These are phyloP conservation scores for Sarocladium oryzae DNA, from an alignment of 2,329 filamentous ascomycete genomes.

Conservation along the genomic window DNA sequence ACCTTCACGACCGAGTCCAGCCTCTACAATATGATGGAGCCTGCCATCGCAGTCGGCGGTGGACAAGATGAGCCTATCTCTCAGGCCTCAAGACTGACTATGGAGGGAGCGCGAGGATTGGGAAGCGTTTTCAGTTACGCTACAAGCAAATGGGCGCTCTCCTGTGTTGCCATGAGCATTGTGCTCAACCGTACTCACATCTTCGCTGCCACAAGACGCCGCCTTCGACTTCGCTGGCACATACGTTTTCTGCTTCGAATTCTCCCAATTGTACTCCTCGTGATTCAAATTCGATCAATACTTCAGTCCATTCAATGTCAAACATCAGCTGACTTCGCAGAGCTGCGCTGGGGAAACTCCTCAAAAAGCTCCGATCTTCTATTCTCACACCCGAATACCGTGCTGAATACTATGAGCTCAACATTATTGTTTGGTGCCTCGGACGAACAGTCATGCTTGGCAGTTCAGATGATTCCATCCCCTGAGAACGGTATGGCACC, in stretches of 20 bases:
- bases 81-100: conserved; percentile 39
- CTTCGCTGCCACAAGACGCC: conserved; percentile 81
- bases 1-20: conserved; percentile 14
- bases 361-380: conserved; percentile 60
- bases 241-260: conserved; percentile 64
- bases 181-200: conserved; percentile 88
- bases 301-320: conserved; percentile 89
- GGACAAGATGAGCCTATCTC: conserved; percentile 5
- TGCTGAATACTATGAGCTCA: conserved; percentile 68
- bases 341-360: conserved; percentile 62
- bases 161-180: conserved; percentile 79
- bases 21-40: conserved; percentile 25
- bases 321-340: conserved; percentile 66
- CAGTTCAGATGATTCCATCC: conserved; percentile 61
- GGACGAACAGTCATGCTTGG: conserved; percentile 68
- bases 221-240: conserved; percentile 69
- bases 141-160: conserved; percentile 86
- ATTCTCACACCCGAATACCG: conserved; percentile 62
- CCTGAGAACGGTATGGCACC: conserved; percentile 41
- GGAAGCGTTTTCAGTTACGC: conserved; percentile 86
- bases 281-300: conserved; percentile 60
- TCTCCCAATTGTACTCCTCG: conserved; percentile 63
- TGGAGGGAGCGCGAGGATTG: conserved; percentile 61
- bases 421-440: conserved; percentile 65
- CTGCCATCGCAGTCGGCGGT: conserved; percentile 10